Base-by-base conservation (phyloP, 2,329 filamentous ascomycete species). In the Fusarium phyllophilum region DNA sequence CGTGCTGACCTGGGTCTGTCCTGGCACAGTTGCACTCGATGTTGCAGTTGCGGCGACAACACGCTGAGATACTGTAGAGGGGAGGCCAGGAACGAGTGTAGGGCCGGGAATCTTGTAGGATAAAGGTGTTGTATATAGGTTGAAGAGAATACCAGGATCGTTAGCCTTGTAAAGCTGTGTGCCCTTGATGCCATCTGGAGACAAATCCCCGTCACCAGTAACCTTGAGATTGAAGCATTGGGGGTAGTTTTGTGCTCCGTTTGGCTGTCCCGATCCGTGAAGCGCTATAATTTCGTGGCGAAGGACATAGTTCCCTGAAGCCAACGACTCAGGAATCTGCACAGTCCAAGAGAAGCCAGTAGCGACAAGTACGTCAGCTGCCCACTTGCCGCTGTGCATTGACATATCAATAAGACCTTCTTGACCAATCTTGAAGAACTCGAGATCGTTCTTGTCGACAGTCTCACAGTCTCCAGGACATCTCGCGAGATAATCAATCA, bases 391-490 rank as follows among this genome's bases (percentile, higher is more conserved):
- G 57, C 78, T 83, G 51, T 81, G 83, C 69, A 83, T 78, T 68
- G 87, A 82, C 72, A 89, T 85, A 51, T 79, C 73, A 65, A 87
- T 82, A 33, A 89, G 83, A 65, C 90, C 91, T 39, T 80, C 83
- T 63, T 85, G 85, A 44, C 87, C 85, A 66, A 92, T 91, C 86
- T 93, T 93, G 86, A 91, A 89, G 81, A 88, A 92, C 72, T 87
- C 81, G 36, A 92, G 85, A 10, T 82, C 78, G 5, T 80, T 82
- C 80, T 89, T 88, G 80, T 88, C 86, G 63, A 86, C 88, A 2
- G 80, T 79, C 42, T 86, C 83, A 80, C 88, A 91, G 79, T 90
- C 86, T 29, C 86, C 89, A 39, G 84, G 83, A 82, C 89, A 90
- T 75, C 85, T 85, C 62, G 91, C 91, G 22, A 92, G 82, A 83